Percentiles rank a stretch among this genome's conserved stretches.
Conservation (phyloP, 1,284 basidiomycete species). For the Rhodotorula sp. region DNA sequence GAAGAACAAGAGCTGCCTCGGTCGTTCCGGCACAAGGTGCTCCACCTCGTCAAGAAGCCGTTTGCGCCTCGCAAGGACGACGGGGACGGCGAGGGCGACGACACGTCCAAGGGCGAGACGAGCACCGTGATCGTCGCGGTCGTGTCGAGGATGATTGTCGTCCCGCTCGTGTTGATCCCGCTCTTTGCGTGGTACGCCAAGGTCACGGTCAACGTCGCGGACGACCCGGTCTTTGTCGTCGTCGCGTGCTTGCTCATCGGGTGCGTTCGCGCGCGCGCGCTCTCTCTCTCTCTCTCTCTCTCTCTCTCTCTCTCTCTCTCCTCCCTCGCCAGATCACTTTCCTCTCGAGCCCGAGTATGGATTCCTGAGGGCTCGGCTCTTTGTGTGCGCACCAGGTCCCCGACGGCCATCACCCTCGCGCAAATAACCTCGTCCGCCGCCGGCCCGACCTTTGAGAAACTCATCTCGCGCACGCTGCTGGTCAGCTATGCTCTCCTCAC, state of each 20-base stretch:
- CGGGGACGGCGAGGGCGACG: neutral
- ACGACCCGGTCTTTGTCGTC: constrained; percentile 43
- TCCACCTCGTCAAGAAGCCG: constrained; percentile 2
- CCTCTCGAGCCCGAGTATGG: too few relatives aligned
- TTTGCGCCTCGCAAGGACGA: neutral
- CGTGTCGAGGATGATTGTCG: constrained; percentile 48
- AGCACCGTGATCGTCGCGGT: constrained; percentile 48
- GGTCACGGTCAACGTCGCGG: constrained; percentile 41
- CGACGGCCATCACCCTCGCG: constrained; percentile 45
- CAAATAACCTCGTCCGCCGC: constrained; percentile 38
- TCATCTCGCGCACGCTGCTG: constrained; percentile 44
- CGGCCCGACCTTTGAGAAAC: constrained; percentile 27
- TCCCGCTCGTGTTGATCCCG: constrained; percentile 49
- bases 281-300: too few relatives aligned
- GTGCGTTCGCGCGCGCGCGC: constrained; percentile 4
- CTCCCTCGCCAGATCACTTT: too few relatives aligned
- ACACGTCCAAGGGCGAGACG: constrained; percentile 13
- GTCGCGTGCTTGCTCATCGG: constrained; percentile 43
- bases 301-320: constrained; percentile 21
- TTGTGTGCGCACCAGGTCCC: constrained; percentile 15
- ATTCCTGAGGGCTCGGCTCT: too few relatives aligned
- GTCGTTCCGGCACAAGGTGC: constrained; percentile 17
- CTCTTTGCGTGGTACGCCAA: constrained; percentile 43
- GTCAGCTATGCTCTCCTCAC: constrained; percentile 46
- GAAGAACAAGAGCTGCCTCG: constrained; percentile 8